Base-by-base conservation (phyloP, 495 filamentous ascomycete genomes). In the Neurospora sp. region DNA sequence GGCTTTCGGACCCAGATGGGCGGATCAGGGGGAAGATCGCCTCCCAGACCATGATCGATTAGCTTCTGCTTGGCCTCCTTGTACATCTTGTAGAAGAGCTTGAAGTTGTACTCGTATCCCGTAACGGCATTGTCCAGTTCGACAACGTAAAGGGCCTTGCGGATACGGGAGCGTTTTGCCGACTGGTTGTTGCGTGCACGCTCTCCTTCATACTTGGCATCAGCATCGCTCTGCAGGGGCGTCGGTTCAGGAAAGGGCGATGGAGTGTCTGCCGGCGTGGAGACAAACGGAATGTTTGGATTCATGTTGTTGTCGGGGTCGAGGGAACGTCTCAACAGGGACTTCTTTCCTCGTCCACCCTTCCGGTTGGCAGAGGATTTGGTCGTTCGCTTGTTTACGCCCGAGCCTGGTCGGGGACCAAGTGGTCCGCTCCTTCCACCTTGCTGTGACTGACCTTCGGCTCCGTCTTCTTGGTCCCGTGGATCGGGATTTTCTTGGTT, bases 51-150 rank as follows among this genome's bases (percentile, higher is more conserved):
- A 39, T 70, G 71, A 20, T 38, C 46, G 8, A 35, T 72, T 3
- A 72, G 54, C 10, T 69, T 69, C 35, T 72, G 35, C 16, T 23
- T 72, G 37, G 31, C 14, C 44, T 37, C 31, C n/a, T 66, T 41
- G 37, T 70, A 70, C 31, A 39, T 20, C 3, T 39, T 35, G 20
- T 69, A 40, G 23, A 73, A 73, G 10, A 70, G 59, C n/a, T 70
- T 41, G 62, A 41, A 35, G 41, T 73, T 73, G 37, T 62, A 41
- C 12, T 41, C 35, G 39, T 70, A 73, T 35, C 38, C 54, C 69
- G 20, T 73, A 18, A 73, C 69, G 23, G 72, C 59, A 37, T 70
- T 73, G 72, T 73, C 72, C n/a, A 73, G 37, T 16, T 73, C 72
- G 10, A 73, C 59, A 18, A 73, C 41, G 62, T 73, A 71, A 38